Evolutionary conservation across 2,329 filamentous ascomycete species (phyloP), one percentile per base, ranked within the genome.

Genomic region (Penicillium thymicola): DNA sequence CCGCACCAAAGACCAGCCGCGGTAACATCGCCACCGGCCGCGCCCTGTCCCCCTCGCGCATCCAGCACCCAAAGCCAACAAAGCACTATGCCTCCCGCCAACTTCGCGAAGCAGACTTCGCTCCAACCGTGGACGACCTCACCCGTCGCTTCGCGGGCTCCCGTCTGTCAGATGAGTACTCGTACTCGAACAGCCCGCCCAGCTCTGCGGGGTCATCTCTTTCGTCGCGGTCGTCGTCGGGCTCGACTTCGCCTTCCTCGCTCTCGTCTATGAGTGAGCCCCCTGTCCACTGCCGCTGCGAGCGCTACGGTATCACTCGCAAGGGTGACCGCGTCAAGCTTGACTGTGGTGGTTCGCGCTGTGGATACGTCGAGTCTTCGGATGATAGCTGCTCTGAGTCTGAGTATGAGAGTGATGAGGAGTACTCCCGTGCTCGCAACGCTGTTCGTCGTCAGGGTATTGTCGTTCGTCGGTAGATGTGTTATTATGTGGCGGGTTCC

Each of bases 221-320:
- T 54, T 89, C 87, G 67, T 92, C 90, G 75, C 91, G 90, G 60
- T 89, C 68, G 10, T 89, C 68, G 3, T 70, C 89, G 61, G 82
- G 82, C 76, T 77, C 73, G 58, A 80, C 77, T 48, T 82, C 80
- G 34, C 81, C 81, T 21, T 79, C 76, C 16, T 81, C 78, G 51
- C 66, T 79, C 51, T 91, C 89, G 51, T 89, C 89, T 70, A 86
- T 85, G 78, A 87, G 83, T 63, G 82, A 86, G 67, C 79, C 78
- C 59, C 79, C 78, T 58, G 73, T 75, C 50, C 84, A 83, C 74
- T 97, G 94, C 85, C 92, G 88, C 63, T 97, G 93, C 79, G 91
- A 97, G 77, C 90, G 92, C 79, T 97, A 94, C 81, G 93, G 92
- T 68, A 96, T 97, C 81, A 97, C 92, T 63, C 89, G 92, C 78